Conservation (phyloP, 805 yeast species). For the Saturnispora mendoncae region DNA sequence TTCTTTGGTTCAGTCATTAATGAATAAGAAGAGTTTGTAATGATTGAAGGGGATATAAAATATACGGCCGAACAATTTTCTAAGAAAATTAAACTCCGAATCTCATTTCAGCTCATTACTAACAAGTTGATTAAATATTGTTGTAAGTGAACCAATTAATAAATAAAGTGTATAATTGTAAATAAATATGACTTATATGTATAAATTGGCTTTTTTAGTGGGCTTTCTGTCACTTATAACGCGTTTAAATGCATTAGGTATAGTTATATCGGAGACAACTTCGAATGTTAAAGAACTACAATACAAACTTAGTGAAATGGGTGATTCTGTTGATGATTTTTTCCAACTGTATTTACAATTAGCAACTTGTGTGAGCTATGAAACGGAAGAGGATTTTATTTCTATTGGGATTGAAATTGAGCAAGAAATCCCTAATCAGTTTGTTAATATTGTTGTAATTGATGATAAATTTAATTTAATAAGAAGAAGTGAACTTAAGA, state of each 20-base stretch:
- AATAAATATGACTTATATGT: too few relatives aligned
- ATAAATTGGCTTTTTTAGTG: too few relatives aligned
- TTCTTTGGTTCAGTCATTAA: neutral
- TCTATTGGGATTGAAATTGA: neutral
- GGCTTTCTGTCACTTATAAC: too few relatives aligned
- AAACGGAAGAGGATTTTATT: constrained; percentile 14
- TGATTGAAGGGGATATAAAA: neutral
- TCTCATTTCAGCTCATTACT: too few relatives aligned
- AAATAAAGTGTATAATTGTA: too few relatives aligned
- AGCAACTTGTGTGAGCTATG: constrained; percentile 23
- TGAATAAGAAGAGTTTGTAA: neutral
- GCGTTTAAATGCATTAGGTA: neutral
- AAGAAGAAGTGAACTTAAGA: neutral
- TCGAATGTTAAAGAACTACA: neutral
- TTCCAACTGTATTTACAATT: constrained; percentile 22
- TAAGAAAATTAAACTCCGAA: constrained; percentile 14
- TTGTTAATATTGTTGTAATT: too few relatives aligned
- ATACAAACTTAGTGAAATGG: too few relatives aligned
- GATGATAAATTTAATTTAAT: neutral
- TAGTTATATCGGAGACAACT: neutral
- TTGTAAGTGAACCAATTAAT: too few relatives aligned
- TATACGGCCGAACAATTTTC: neutral
- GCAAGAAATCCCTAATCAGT: neutral
- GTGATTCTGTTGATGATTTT: too few relatives aligned
- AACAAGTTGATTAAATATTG: too few relatives aligned